Evolutionary conservation across 2,329 filamentous ascomycete genomes (phyloP), one percentile per base, ranked within the genome.

Genomic region (Colletotrichum tabaci): DNA sequence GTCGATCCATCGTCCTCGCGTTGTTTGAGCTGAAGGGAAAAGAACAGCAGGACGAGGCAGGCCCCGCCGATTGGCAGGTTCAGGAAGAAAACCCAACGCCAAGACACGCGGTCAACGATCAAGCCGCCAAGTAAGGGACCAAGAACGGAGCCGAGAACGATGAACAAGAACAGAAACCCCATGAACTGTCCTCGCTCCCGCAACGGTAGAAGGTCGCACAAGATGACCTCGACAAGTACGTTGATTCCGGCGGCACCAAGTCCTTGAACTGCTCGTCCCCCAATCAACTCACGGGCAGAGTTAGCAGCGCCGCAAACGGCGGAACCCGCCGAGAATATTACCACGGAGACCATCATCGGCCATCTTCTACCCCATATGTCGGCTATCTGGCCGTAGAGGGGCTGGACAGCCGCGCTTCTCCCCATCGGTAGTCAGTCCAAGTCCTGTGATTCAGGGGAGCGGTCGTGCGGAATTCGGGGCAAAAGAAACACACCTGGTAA

Each of bases 11-110:
- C 46, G 73, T 75, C 42, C 75, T 71, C 18, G 7, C n/a, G 18
- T 7, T 74, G 75, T 0, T 74, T 63, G 66, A 79, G 69, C 3
- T 71, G 74, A 10, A 79, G 73, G 46, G 77, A 78, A 7, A 75
- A 42, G 10, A 76, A 67, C 9, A 78, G 38, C 1, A 76, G 35
- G 0, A 74, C 40, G 0, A 79, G 62, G 0, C 77, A 74, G 35
- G 73, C 67, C 6, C 73, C 78, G 16, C 74, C 74, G 9, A 81
- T 74, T 3, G 79, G 79, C 30, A 86, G 79, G n/a, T 80, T 80
- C 7, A 89, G 68, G 61, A 80, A 83, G 72, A 88, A 88, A 18
- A 80, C 77, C 82, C 83, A 86, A 23, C 82, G 77, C 84, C 84
- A 86, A 0, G 79, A 79, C 10, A 74, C 71, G 18, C 77, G 71